These are phyloP conservation scores for Chamaenerion angustifolium DNA, from an alignment of 345 rosid species.

Conservation along the genomic window DNA sequence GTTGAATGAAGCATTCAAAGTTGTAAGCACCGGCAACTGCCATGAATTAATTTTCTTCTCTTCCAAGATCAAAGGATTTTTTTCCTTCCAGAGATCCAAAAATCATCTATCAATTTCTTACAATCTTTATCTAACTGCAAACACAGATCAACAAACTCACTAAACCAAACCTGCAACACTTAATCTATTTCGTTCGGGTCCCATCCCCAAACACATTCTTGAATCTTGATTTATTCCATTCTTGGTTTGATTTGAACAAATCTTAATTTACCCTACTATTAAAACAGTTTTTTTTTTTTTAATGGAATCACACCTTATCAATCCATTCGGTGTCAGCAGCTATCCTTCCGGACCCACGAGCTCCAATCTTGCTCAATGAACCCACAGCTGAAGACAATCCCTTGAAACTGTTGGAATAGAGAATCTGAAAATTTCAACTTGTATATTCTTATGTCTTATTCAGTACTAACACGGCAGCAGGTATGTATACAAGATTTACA, in stretches of 20 bases:
- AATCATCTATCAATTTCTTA: slow-evolving; percentile 7
- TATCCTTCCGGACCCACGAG: slow-evolving; percentile 63
- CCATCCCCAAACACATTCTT: background rate
- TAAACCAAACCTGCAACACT: slow-evolving; percentile 8
- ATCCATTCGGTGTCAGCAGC: slow-evolving; percentile 44
- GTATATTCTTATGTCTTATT: no score
- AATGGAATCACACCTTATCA: slow-evolving; percentile 31
- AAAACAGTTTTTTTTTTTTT: no score
- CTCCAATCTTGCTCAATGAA: slow-evolving; percentile 52
- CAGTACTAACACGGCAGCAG: no score
- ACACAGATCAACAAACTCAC: slow-evolving; percentile 5
- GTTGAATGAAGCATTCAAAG: no score
- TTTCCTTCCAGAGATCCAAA: slow-evolving; percentile 3
- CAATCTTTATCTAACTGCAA: background rate
- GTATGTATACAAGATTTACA: no score
- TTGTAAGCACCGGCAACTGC: no score
- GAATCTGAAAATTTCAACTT: no score
- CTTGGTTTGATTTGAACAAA: background rate
- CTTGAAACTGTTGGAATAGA: no score
- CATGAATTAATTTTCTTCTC: background rate
- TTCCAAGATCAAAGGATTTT: no score
- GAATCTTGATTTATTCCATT: no score
- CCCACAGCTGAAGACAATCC: slow-evolving; percentile 54
- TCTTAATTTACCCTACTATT: slow-evolving; percentile 1
- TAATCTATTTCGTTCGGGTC: no score